Conservation (phyloP, 2,329 filamentous ascomycete species). For the Colletotrichum spinosum region DNA sequence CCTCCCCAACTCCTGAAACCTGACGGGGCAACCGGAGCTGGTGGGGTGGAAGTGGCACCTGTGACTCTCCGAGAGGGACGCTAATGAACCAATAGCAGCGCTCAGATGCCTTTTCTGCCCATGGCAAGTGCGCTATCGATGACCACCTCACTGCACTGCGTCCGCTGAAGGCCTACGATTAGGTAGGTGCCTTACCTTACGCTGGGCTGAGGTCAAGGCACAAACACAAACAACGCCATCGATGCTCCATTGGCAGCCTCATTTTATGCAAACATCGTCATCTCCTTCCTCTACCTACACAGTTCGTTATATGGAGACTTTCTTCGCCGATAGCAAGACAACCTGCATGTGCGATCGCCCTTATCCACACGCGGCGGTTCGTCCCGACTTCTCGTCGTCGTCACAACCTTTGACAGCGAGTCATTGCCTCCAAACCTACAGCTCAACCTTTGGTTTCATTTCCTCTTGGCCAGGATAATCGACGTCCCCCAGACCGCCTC, state of each 20-base stretch:
- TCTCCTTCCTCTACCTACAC: not conserved
- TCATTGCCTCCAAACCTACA: conserved; percentile 7
- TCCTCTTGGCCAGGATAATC: conserved; percentile 66
- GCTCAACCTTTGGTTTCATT: conserved; percentile 36
- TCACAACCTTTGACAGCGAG: conserved; percentile 10
- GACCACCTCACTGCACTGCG: too few relatives aligned
- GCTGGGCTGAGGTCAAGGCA: too few relatives aligned
- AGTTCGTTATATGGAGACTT: too few relatives aligned
- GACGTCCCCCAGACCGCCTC: conserved; percentile 72
- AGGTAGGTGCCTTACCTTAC: too few relatives aligned
- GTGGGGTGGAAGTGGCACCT: not conserved
- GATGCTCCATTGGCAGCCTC: not conserved
- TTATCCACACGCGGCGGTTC: conserved; percentile 6
- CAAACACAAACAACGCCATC: too few relatives aligned
- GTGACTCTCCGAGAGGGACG: not conserved
- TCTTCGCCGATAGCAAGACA: not conserved
- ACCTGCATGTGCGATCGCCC: conserved; percentile 11
- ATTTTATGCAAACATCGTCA: too few relatives aligned
- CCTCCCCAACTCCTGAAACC: conserved; percentile 40
- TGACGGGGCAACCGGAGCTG: conserved; percentile 48
- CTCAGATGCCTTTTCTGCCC: too few relatives aligned
- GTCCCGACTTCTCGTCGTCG: conserved; percentile 11
- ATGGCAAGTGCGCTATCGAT: too few relatives aligned
- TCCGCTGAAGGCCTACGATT: too few relatives aligned
- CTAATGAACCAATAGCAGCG: not conserved